Percentiles rank a stretch among this genome's conserved stretches.
phyloP scores from a whole-genome alignment of 2,329 filamentous ascomycete genomes.

The Fusarium oligoseptatum region DNA sequence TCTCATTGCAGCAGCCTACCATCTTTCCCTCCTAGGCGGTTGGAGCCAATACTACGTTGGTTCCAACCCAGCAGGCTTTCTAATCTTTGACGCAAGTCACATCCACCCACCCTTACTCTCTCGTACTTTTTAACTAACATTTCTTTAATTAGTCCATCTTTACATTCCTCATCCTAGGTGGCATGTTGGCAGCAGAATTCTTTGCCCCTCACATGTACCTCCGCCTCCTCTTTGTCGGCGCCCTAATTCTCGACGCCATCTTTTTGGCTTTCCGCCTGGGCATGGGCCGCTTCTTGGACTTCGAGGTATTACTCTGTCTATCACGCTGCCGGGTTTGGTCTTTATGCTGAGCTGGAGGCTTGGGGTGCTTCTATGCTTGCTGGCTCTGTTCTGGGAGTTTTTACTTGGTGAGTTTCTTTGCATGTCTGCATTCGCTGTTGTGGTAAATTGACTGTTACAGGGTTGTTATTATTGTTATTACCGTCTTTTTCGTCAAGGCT shows the following conservation, averaged over 20 bases:
- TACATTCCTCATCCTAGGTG: slow-evolving; percentile 58
- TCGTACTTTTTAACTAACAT: slow-evolving; percentile 23
- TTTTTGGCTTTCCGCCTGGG: slow-evolving; percentile 59
- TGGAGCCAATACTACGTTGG: slow-evolving; percentile 39
- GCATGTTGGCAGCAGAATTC: slow-evolving; percentile 53
- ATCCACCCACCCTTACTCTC: slow-evolving; percentile 9
- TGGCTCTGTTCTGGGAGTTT: slow-evolving; percentile 57
- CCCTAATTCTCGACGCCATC: slow-evolving; percentile 54
- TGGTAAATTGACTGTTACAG: slow-evolving; percentile 36
- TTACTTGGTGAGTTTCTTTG: slow-evolving; percentile 53
- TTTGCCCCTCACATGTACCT: slow-evolving; percentile 53
- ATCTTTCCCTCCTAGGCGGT: slow-evolving; percentile 52
- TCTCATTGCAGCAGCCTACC: slow-evolving; percentile 57
- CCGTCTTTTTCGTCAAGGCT: slow-evolving; percentile 55
- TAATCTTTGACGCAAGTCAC: slow-evolving; percentile 61
- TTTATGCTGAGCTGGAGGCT: slow-evolving; percentile 36
- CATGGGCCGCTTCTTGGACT: slow-evolving; percentile 56
- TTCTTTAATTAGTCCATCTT: slow-evolving; percentile 52
- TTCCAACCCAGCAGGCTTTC: slow-evolving; percentile 56
- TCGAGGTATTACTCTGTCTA: slow-evolving; percentile 44
- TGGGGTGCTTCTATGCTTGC: slow-evolving; percentile 52
- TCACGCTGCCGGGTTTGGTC: slow-evolving; percentile 23
- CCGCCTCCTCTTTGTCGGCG: slow-evolving; percentile 51
- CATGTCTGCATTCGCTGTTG: not conserved
- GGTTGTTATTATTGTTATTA: slow-evolving; percentile 55